Percentiles rank a stretch among this genome's conserved stretches.
Conservation (phyloP, 1,284 basidiomycete genomes). For the Takashimella koratensis region DNA sequence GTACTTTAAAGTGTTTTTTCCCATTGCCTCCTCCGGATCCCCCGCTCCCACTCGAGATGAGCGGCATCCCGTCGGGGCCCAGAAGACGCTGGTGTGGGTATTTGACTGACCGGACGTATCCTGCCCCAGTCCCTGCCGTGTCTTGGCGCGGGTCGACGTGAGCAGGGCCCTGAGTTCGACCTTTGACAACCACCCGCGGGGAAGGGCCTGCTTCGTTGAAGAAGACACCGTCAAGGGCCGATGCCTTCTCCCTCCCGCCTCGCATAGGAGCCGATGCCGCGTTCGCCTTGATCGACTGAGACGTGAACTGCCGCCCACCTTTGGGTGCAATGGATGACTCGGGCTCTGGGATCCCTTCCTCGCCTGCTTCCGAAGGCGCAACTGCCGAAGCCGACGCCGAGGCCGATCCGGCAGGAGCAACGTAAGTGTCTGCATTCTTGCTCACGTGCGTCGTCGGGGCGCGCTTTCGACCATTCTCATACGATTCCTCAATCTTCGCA, state of each 20-base stretch:
- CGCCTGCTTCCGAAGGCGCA: background rate
- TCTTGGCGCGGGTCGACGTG: slow-evolving; percentile 4
- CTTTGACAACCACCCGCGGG: slow-evolving; percentile 62
- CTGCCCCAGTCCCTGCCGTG: slow-evolving; percentile 54
- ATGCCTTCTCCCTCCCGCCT: slow-evolving; percentile 54
- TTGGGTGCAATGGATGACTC: slow-evolving; percentile 4
- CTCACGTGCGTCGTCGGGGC: slow-evolving; percentile 80
- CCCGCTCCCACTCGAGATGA: slow-evolving; percentile 52
- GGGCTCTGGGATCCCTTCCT: slow-evolving; percentile 3
- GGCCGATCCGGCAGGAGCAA: slow-evolving; percentile 45
- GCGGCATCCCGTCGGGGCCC: slow-evolving; percentile 66
- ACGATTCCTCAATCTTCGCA: slow-evolving; percentile 52
- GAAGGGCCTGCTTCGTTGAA: slow-evolving; percentile 62
- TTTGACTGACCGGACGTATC: slow-evolving; percentile 60
- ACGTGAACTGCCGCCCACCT: slow-evolving; percentile 30
- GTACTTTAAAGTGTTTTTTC: slow-evolving; percentile 89
- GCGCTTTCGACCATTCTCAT: slow-evolving; percentile 61
- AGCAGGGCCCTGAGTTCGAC: slow-evolving; percentile 50
- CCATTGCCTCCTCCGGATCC: slow-evolving; percentile 55
- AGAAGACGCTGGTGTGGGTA: slow-evolving; percentile 80
- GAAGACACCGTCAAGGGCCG: slow-evolving; percentile 77
- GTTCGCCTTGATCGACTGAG: slow-evolving; percentile 28
- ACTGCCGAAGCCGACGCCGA: slow-evolving; percentile 18
- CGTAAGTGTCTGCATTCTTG: slow-evolving; percentile 76
- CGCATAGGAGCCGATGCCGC: slow-evolving; percentile 44